phyloP scores from a whole-genome alignment of 2,329 filamentous ascomycete genomes.

The Thermothelomyces thermophilus region DNA sequence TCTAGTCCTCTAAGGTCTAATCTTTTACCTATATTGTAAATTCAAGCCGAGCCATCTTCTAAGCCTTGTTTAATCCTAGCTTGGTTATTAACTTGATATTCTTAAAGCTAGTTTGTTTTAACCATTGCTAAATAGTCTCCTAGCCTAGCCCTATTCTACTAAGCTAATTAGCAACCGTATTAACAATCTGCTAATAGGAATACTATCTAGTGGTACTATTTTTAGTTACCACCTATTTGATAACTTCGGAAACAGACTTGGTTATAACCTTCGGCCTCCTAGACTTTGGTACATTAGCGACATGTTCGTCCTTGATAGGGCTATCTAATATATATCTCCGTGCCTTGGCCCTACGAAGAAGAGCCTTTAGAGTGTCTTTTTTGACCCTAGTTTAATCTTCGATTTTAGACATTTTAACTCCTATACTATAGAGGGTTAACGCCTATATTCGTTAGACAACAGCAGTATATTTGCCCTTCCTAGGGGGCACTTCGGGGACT shows the following conservation, averaged over 20 bases:
- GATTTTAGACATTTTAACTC: too few relatives aligned
- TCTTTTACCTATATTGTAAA: too few relatives aligned
- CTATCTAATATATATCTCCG: background rate
- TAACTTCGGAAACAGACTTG: background rate
- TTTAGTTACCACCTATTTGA: background rate
- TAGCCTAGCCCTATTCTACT: background rate
- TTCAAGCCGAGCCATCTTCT: background rate
- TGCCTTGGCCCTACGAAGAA: background rate
- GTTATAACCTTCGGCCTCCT: background rate
- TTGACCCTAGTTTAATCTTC: too few relatives aligned
- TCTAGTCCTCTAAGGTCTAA: too few relatives aligned
- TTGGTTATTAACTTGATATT: background rate
- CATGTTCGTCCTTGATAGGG: background rate
- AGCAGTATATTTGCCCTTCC: too few relatives aligned
- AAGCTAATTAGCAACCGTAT: background rate
- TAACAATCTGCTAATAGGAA: background rate
- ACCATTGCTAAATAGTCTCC: too few relatives aligned
- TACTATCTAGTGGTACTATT: too few relatives aligned
- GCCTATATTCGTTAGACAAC: too few relatives aligned
- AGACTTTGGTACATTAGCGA: background rate
- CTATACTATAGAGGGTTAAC: too few relatives aligned
- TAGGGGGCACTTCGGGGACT: too few relatives aligned
- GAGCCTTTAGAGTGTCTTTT: background rate
- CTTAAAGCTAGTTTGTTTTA: too few relatives aligned
- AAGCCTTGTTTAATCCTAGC: background rate